Base-by-base conservation (phyloP, 2,329 filamentous ascomycete species). In the Aureobasidium mangrovei region DNA sequence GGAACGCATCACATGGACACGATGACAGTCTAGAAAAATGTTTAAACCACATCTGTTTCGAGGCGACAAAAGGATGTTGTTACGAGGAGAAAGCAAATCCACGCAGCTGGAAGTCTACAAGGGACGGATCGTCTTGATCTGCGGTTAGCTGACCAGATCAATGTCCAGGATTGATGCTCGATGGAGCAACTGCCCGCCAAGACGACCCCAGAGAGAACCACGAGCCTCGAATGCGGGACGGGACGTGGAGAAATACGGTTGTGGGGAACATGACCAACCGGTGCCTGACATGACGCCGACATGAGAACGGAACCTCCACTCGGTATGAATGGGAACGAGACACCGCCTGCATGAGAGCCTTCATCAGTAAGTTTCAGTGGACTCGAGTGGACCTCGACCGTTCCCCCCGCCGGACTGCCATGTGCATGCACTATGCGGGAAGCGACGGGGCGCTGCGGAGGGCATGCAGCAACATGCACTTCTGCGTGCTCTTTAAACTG, bases 171-270 rank as follows among this genome's bases (percentile, higher is more conserved):
- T 28, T 29, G 33, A 39, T 40, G 27, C 28, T 38, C 8, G 6
- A 12, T 8, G 9, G 28, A 36, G 32, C 26, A 36, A 33, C 6
- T 33, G 32, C 7, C 33, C 32, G 27, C 6, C 28, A 26, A 49
- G 28, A n/a, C 27, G 4, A 26, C 35, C 35, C 46, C 46, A 40
- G 26, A 29, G 18, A 49, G 35, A 28, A 49, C 35, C n/a, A 24
- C 46, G 32, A 49, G 46, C 35, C 46, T 49, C 40, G 46, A 49
- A 27, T 49, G 46, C 46, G 46, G 46, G 10, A 35, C 46, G 46
- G 33, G 32, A 29, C 46, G 36, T 49, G 46, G 46, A 49, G 36
- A 49, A 49, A 40, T 18, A 36, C 40, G 46, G 12, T 24, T 44
- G 42, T 47, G 46, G 46, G 46, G 35, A 49, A 49, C n/a, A 12